Conservation (phyloP, 2,329 filamentous ascomycete species). For the Cercospora brassicicola region DNA sequence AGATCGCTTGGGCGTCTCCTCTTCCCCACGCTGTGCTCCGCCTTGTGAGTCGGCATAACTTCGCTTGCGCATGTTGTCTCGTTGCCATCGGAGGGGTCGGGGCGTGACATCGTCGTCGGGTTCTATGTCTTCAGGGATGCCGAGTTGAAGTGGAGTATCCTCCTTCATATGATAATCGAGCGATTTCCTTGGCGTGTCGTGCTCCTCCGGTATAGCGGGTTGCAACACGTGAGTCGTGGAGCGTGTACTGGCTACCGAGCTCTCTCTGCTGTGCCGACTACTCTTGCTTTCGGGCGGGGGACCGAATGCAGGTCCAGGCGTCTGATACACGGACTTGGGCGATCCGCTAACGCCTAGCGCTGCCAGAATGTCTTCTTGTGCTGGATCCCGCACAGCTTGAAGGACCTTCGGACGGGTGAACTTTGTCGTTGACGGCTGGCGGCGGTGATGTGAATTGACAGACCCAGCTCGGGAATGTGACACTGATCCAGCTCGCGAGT, state of each 20-base stretch:
- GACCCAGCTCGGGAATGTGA: constrained; percentile 34
- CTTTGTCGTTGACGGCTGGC: constrained; percentile 18
- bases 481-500: constrained; percentile 20
- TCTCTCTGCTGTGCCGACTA: constrained; percentile 20
- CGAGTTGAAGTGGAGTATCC: constrained; percentile 1
- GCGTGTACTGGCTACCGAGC: constrained; percentile 16
- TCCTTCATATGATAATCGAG: not conserved
- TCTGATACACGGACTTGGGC: constrained; percentile 41
- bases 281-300: constrained; percentile 27
- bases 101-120: constrained; percentile 28
- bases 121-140: constrained; percentile 15
- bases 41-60: constrained; percentile 27
- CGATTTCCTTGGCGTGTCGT: not conserved
- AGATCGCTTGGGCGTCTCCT: constrained; percentile 26
- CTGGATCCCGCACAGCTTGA: constrained; percentile 32
- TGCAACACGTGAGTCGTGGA: constrained; percentile 5
- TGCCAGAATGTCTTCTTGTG: constrained; percentile 41
- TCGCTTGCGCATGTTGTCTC: constrained; percentile 20
- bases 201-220: not conserved
- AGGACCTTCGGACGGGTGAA: constrained; percentile 31
- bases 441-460: constrained; percentile 28
- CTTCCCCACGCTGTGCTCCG: constrained; percentile 21
- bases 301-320: constrained; percentile 41
- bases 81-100: constrained; percentile 16
- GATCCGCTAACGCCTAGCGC: constrained; percentile 42